Conservation (phyloP, 2,329 filamentous ascomycete genomes). For the Cryphonectria naterciae region DNA sequence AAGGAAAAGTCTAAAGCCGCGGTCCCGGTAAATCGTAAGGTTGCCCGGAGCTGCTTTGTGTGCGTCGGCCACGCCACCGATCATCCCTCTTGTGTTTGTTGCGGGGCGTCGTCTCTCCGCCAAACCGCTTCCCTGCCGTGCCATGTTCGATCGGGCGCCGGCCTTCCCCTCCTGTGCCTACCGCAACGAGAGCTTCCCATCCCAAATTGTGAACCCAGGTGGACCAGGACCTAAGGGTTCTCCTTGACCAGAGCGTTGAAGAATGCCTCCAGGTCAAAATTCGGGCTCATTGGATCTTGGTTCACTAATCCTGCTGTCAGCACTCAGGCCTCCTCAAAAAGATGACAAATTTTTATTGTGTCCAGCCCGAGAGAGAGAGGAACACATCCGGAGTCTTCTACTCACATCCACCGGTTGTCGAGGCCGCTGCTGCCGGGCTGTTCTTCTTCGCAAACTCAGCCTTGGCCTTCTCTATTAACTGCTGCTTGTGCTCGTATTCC, state of each 20-base stretch:
- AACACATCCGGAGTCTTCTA: conserved; percentile 10
- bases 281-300: conserved; percentile 75
- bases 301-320: conserved; percentile 40
- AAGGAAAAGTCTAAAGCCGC: conserved; percentile 53
- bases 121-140: conserved; percentile 19
- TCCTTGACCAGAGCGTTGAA: conserved; percentile 65
- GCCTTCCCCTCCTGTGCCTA: conserved; percentile 24
- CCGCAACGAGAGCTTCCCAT: conserved; percentile 16
- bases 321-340: not conserved
- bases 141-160: conserved; percentile 30
- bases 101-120: conserved; percentile 21
- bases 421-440: conserved; percentile 51
- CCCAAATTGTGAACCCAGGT: conserved; percentile 32
- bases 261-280: conserved; percentile 91
- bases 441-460: conserved; percentile 81
- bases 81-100: conserved; percentile 20
- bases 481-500: conserved; percentile 89
- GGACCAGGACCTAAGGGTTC: conserved; percentile 48
- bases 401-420: conserved; percentile 41
- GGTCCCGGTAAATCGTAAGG: conserved; percentile 40
- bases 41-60: conserved; percentile 25
- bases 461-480: conserved; percentile 92
- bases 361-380: not conserved
- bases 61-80: conserved; percentile 22
- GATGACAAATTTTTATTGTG: conserved; percentile 31